Conservation (phyloP, 2,329 filamentous ascomycete genomes). For the Dendrostoma leiphaemia region DNA sequence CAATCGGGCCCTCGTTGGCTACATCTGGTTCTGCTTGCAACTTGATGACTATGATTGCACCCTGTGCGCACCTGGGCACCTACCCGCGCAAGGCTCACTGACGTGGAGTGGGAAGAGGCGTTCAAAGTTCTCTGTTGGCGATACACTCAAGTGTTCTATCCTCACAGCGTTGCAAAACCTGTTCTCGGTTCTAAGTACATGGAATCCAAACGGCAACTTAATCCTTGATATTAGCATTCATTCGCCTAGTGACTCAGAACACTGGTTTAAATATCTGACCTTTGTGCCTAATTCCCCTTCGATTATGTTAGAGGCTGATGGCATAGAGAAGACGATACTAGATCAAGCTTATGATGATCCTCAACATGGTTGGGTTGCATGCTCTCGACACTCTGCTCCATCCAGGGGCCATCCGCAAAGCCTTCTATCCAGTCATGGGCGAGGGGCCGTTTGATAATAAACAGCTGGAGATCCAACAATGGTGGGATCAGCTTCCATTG, state of each 20-base stretch:
- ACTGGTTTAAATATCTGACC: slow-evolving; percentile 30
- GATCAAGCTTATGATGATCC: slow-evolving; percentile 14
- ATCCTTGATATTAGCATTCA: slow-evolving; percentile 30
- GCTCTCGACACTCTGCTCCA: slow-evolving; percentile 20
- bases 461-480: slow-evolving; percentile 21
- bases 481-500: slow-evolving; percentile 26
- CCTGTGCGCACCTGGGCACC: slow-evolving; percentile 20
- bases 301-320: not conserved
- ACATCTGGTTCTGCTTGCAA: slow-evolving; percentile 31
- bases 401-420: slow-evolving; percentile 18
- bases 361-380: slow-evolving; percentile 24
- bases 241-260: slow-evolving; percentile 29
- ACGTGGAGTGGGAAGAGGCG: too few species aligned
- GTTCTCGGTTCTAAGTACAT: slow-evolving; percentile 28
- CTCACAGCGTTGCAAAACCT: slow-evolving; percentile 21
- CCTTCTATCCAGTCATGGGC: slow-evolving; percentile 24
- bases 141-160: slow-evolving; percentile 20
- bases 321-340: slow-evolving; percentile 12
- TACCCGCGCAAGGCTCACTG: too few species aligned
- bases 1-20: slow-evolving; percentile 27
- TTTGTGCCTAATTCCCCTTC: slow-evolving; percentile 25
- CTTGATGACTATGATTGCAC: slow-evolving; percentile 29
- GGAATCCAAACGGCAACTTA: slow-evolving; percentile 25
- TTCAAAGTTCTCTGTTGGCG: slow-evolving; percentile 14
- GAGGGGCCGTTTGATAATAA: slow-evolving; percentile 23